Percentiles rank a stretch among this genome's conserved stretches.
phyloP scores from a whole-genome alignment of 352 stramenopile species.

The Pseudoperonospora humuli region DNA sequence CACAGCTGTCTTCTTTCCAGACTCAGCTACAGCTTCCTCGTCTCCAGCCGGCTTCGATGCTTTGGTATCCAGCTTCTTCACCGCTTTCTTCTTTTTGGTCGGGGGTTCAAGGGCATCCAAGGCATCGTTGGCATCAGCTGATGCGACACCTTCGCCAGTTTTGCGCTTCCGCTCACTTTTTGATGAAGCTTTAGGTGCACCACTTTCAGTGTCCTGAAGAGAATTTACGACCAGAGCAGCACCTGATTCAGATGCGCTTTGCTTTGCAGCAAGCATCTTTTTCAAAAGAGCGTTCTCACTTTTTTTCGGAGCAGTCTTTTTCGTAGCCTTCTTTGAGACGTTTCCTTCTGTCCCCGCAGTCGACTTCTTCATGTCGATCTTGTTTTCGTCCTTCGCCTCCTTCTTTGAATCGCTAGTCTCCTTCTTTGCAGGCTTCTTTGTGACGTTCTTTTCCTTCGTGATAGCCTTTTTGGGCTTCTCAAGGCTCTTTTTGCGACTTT shows the following conservation, averaged over 20 bases:
- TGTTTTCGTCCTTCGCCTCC: conserved; percentile 6
- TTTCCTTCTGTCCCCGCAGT: conserved; percentile 3
- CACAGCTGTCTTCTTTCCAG: conserved; percentile 16
- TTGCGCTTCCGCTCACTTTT: conserved; percentile 23
- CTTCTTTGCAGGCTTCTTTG: conserved; percentile 7
- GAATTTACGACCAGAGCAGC: conserved; percentile 16
- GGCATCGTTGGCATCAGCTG: background rate
- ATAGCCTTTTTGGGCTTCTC: conserved; percentile 3
- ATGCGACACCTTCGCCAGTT: conserved; percentile 7
- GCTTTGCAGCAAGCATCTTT: conserved; percentile 28
- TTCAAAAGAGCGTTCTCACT: conserved; percentile 26
- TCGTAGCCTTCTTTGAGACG: conserved; percentile 3
- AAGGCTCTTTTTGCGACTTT: background rate
- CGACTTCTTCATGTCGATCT: conserved; percentile 4
- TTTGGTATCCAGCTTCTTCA: conserved; percentile 11
- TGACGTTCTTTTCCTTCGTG: conserved; percentile 10
- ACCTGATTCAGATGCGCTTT: conserved; percentile 13
- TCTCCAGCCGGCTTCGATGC: background rate
- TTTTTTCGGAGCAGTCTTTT: conserved; percentile 20
- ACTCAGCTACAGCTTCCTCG: conserved; percentile 1
- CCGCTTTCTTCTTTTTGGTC: conserved; percentile 24
- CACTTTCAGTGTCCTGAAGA: conserved; percentile 7
- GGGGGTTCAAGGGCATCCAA: conserved; percentile 10
- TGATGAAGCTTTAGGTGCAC: background rate
- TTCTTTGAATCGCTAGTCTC: conserved; percentile 7